Evolutionary conservation across 139 green algal genomes (phyloP).

Genomic region (Volvox africanus): DNA sequence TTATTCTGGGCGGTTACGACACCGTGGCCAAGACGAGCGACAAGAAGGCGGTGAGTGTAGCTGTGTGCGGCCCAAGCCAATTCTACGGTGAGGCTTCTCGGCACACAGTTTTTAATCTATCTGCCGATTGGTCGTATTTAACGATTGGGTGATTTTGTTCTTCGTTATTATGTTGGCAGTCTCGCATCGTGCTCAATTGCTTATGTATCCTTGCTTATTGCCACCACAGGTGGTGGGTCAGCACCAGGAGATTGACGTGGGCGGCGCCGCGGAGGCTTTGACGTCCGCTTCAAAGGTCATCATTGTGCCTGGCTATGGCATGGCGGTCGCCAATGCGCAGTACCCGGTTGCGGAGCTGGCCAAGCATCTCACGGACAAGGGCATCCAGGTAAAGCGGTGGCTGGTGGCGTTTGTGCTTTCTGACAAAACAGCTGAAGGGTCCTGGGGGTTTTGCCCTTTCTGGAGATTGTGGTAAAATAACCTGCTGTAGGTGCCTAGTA

Average conservation of each 20-base stretch:
- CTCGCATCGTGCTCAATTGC: no score
- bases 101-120: no score
- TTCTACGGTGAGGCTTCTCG: no score
- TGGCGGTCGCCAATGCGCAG: slow-evolving; percentile 90
- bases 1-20: slow-evolving; percentile 89
- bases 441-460: no score
- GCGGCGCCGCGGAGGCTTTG: slow-evolving; percentile 57
- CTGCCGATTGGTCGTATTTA: no score
- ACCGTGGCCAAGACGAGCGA: slow-evolving; percentile 30
- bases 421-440: no score
- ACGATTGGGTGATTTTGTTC: no score
- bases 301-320: slow-evolving; percentile 91
- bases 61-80: no score
- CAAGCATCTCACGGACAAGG: slow-evolving; percentile 54
- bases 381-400: slow-evolving; percentile 40
- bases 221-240: background rate
- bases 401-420: no score
- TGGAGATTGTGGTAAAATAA: no score
- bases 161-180: no score
- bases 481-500: no score
- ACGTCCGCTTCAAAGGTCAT: slow-evolving; percentile 76
- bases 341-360: slow-evolving; percentile 72
- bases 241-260: slow-evolving; percentile 72
- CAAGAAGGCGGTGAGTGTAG: background rate
- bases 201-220: background rate